These are phyloP conservation scores for Neofusicoccum cordaticola DNA, from an alignment of 2,329 filamentous ascomycete genomes.

Conservation along the genomic window DNA sequence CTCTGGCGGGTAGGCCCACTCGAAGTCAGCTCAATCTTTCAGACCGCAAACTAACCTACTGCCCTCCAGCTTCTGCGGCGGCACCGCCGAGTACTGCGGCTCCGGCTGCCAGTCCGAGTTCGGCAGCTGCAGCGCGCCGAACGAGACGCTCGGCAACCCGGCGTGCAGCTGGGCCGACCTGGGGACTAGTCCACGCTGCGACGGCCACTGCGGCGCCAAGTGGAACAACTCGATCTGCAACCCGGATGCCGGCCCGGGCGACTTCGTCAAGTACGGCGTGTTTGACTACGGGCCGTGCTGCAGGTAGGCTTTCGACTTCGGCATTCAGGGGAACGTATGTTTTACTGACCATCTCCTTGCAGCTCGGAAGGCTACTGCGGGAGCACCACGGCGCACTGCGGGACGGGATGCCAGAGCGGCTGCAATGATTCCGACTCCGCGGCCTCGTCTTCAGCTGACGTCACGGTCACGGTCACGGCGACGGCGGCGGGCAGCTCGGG, in stretches of 20 bases:
- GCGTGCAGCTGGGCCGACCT: constrained; percentile 9
- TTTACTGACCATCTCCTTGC: background rate
- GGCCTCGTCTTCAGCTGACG: background rate
- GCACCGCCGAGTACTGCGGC: background rate
- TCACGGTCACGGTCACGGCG: constrained; percentile 7
- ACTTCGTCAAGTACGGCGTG: constrained; percentile 1
- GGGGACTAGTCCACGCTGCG: constrained; percentile 14
- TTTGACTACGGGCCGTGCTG: constrained; percentile 15
- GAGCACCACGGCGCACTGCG: background rate
- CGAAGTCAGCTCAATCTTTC: too few species aligned
- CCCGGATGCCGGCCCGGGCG: background rate
- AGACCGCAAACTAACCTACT: too few species aligned
- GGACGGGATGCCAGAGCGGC: constrained; percentile 7
- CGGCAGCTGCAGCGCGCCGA: constrained; percentile 2
- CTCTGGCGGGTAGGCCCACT: background rate
- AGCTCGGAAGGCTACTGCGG: constrained; percentile 7
- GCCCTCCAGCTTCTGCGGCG: constrained; percentile 4
- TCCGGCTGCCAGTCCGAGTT: constrained; percentile 3
- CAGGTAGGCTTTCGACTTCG: background rate
- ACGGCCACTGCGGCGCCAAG: constrained; percentile 8
- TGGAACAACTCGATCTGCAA: constrained; percentile 13
- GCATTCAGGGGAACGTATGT: too few species aligned
- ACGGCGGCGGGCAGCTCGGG: background rate
- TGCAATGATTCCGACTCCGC: background rate
- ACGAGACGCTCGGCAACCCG: constrained; percentile 9